Base-by-base conservation (phyloP, 495 filamentous ascomycete species). In the Talaromyces proteolyticus region DNA sequence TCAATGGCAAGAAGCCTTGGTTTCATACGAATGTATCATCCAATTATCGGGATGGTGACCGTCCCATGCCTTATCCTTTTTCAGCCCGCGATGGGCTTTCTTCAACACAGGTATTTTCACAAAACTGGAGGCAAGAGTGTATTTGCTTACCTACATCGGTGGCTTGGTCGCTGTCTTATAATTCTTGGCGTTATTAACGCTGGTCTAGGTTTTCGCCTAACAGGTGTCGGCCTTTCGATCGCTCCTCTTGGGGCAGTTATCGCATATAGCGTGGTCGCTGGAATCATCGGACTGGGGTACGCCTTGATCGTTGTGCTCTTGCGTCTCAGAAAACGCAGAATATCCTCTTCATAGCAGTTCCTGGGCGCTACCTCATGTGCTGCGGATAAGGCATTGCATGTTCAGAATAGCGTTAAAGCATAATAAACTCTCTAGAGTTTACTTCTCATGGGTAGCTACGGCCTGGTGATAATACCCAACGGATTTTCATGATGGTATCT, bases 171-270 rank as follows among this genome's bases (percentile, higher is more conserved):
- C 0, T 39, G 62, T 4, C 53, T 88, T 26, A 73, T 91, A 21
- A 56, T 73, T 3, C 56, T 87, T 14, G 88, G 81, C 2, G 68
- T 87, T 25, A 68, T 89, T 47, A 90, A 89, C 61, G 87, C 78
- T 44, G 86, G 87, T 0, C 63, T 88, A 3, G 87, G 87, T 0
- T 69, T 89, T 12, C 50, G 67, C 21, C 60, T 85, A 12, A 62
- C 75, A n/a, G 53, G 57, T 11, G 38, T 59, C 25, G 60, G 54
- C 3, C 39, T 10, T 16, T 44, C 53, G 3, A 43, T 46, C 10
- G 61, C 52, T 14, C 58, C 63, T 6, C 42, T 22, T 20, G 66
- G 69, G 3, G 76, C 74, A 23, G 50, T 80, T 20, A 74, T 84
- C 52, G 79, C 77, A 5, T 87, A 85, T 59, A 58, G 72, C 0